Base-by-base conservation (phyloP, 2,329 filamentous ascomycete species). In the Parafenestella ontariensis region DNA sequence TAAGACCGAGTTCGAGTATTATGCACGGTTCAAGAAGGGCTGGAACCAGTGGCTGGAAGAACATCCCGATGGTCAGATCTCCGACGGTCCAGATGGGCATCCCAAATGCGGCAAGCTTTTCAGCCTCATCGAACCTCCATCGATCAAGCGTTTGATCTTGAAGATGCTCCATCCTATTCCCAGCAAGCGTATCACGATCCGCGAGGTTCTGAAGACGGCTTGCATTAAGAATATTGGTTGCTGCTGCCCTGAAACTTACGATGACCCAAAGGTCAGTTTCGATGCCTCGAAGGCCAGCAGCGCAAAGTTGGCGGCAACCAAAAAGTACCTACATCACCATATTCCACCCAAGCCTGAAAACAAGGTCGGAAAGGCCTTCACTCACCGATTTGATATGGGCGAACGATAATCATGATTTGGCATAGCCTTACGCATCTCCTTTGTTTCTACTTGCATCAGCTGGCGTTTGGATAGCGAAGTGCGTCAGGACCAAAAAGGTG, bases 81-180 rank as follows among this genome's bases (percentile, higher is more conserved):
- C 80, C 17, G 86, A 90, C 46, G 79, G 80, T 13, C 68, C 71
- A 6, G 69, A 74, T 9, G 85, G 87, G 50, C 89, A 90, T 64
- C 91, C 90, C 15, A 82, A 83, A 57, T 85, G 88, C 58, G 76
- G 81, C 24, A 83, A 85, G 15, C 83, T 92, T 33, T 90, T 95
- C 72, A 77, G 79, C 15, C 79, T 92, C 59, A 87, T 87, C 65
- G 87, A 89, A 26, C 85, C 87, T 1, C 85, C 86, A 3, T 56
- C 71, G 1, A 81, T 93, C 52, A 87, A 89, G 54, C 86, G 88
- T 10, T 78, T 96, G 4, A 77, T 96, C 10, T 78, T 95, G 46
- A 87, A 85, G 71, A 96, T 96, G 92, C 82, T 96, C 28, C 87
- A 96, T 72, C 91, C 92, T 0, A 80, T 92, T 61, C 91, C 92